These are phyloP conservation scores for Zymoseptoria brevis DNA, from an alignment of 2,329 filamentous ascomycete species.

Conservation along the genomic window DNA sequence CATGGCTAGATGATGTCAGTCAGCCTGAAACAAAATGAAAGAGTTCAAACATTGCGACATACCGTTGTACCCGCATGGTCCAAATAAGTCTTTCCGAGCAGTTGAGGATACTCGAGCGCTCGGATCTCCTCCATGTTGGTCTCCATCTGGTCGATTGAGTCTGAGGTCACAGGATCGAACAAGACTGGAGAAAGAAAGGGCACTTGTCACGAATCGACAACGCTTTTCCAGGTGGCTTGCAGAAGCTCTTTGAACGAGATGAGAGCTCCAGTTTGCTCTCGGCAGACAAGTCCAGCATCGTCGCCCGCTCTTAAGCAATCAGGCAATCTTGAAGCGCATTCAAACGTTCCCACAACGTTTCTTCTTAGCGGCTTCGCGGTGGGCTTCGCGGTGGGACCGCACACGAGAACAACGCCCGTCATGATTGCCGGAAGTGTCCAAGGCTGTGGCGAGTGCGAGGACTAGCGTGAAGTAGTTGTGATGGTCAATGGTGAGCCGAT, in stretches of 20 bases:
- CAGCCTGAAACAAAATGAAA: background rate
- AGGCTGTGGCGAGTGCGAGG: background rate
- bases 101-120: slow-evolving; percentile 40
- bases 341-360: background rate
- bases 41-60: background rate
- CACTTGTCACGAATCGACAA: background rate
- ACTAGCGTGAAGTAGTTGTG: background rate
- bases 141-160: slow-evolving; percentile 18
- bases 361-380: background rate
- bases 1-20: slow-evolving; percentile 40
- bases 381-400: background rate
- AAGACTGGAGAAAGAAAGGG: background rate
- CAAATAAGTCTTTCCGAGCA: slow-evolving; percentile 51
- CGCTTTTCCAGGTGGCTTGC: background rate
- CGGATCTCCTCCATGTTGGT: slow-evolving; percentile 39
- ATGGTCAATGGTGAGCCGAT: background rate
- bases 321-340: background rate
- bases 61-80: slow-evolving; percentile 82
- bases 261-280: background rate
- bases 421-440: background rate
- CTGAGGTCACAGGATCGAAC: background rate
- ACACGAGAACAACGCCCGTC: background rate
- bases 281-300: background rate
- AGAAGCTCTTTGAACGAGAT: background rate
- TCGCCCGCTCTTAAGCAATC: background rate